Base-by-base conservation (phyloP, 73 alveolate genomes). In the Tetrahymena elliotti region DNA sequence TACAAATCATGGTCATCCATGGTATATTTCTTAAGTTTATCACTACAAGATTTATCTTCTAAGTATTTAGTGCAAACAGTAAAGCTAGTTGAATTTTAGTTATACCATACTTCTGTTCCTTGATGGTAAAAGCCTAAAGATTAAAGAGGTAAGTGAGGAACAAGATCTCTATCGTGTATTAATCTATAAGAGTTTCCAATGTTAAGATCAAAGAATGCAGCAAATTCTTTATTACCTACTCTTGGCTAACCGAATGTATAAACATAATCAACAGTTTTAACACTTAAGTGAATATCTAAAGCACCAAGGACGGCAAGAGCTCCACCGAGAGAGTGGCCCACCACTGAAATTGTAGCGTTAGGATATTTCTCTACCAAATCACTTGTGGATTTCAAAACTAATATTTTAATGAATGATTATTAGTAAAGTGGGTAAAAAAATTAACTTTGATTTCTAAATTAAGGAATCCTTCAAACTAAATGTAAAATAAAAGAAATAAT, bases 211-310 rank as follows among this genome's bases (percentile, higher is more conserved):
- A 83, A 37, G 20, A 53, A 94, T 8, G 83, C 35, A 47, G 93
- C 93, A 38, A 94, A 94, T 31, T 84, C 39, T 82, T 93, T 37
- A 41, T 95, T 94, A 6, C 97, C 97, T 13, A 93, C 96, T 93
- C 97, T 93, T 18, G 97, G 97, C 12, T 95, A 95, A n/a, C 97
- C 97, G 93, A 95, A 95, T 10, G 97, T 95, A 52, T 95, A 95
- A 93, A 95, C 93, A 27, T 53, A 53, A 39, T 83, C 93, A 18
- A 93, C 83, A 16, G 68, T 93, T 47, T 53, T 84, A 5, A 93
- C 95, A 37, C 83, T 35, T 93, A 38, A 37, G 24, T 84, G 83
- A 36, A 95, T 40, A 93, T 93, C 38, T 1, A 93, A 88, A 7
- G 94, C 52, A 13, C 96, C 97, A 93, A 84, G 96, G 39, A 53